Percentiles rank a stretch among this genome's conserved stretches.
phyloP scores from a whole-genome alignment of 1,139 yeast species.

The Pichia sp. region DNA sequence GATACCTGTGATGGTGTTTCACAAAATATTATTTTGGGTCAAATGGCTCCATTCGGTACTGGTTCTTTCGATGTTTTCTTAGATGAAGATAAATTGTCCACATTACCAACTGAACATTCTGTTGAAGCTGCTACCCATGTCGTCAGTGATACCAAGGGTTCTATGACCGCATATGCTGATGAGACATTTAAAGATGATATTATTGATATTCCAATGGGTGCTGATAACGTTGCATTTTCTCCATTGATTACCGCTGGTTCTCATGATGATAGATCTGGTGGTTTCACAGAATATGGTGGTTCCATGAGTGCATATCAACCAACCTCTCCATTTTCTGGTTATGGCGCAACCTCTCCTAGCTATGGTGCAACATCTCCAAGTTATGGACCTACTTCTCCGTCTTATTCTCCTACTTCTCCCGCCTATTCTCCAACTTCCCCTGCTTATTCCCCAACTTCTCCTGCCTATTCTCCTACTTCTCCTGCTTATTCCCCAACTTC shows the following conservation, averaged over 20 bases:
- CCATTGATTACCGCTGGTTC: conserved; percentile 80
- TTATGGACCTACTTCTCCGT: conserved; percentile 46
- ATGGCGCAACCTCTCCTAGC: conserved; percentile 57
- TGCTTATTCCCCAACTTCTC: conserved; percentile 54
- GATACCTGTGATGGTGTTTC: conserved; percentile 99
- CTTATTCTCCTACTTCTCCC: conserved; percentile 45
- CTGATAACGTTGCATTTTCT: conserved; percentile 85
- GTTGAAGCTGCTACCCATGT: conserved; percentile 31
- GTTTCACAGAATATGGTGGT: conserved; percentile 88
- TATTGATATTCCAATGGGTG: conserved; percentile 63
- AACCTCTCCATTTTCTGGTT: conserved; percentile 50
- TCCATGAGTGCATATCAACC: conserved; percentile 47
- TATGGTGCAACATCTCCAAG: conserved; percentile 49
- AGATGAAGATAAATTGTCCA: conserved; percentile 80
- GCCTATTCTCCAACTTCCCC: conserved; percentile 38
- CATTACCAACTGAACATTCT: conserved; percentile 47
- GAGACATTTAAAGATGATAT: conserved; percentile 76
- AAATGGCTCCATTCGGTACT: conserved; percentile 97
- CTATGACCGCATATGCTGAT: conserved; percentile 86
- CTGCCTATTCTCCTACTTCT: conserved; percentile 51
- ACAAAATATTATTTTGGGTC: conserved; percentile 95
- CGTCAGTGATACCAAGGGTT: conserved; percentile 52
- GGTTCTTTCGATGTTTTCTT: conserved; percentile 96
- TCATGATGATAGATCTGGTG: conserved; percentile 70
- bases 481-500: conserved; percentile 63